A percentile compares a stretch with the other conserved stretches of the same genome.
Evolutionary conservation across 768 basidiomycete genomes (phyloP).

Genomic region (Termitomyces sp.): DNA sequence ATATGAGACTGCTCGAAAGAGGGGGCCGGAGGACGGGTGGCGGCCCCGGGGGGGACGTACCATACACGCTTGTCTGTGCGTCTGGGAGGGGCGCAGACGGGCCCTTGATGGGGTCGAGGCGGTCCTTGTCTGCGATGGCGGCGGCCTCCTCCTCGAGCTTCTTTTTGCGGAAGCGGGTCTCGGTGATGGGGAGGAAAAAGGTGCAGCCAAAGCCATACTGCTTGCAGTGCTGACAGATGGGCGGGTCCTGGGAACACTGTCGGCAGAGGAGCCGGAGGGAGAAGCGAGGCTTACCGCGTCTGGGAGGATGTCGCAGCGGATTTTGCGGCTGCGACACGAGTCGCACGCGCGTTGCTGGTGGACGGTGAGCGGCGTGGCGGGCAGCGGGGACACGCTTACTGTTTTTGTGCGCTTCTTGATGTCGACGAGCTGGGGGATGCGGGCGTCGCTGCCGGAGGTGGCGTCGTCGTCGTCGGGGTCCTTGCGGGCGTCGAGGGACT

Average conservation of each 20-base stretch:
- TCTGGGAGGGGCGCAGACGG: slow-evolving; percentile 40
- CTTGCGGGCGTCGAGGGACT: slow-evolving; percentile 27
- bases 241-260: slow-evolving; percentile 45
- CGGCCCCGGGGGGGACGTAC: slow-evolving; percentile 42
- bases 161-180: slow-evolving; percentile 98
- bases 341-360: slow-evolving; percentile 76
- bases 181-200: slow-evolving; percentile 96
- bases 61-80: slow-evolving; percentile 48
- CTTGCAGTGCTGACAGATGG: slow-evolving; percentile 91
- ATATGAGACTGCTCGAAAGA: slow-evolving; percentile 35
- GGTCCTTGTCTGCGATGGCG: slow-evolving; percentile 29
- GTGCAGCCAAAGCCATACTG: slow-evolving; percentile 93
- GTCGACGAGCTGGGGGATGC: slow-evolving; percentile 38
- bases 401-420: slow-evolving; percentile 90
- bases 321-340: slow-evolving; percentile 86
- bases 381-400: slow-evolving; percentile 27
- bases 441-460: slow-evolving; percentile 41
- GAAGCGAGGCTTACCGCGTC: slow-evolving; percentile 37
- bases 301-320: slow-evolving; percentile 85
- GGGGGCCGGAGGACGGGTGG: slow-evolving; percentile 11
- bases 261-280: too few species aligned
- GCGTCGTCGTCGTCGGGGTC: slow-evolving; percentile 54
- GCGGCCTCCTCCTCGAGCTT: slow-evolving; percentile 63
- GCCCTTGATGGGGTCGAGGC: slow-evolving; percentile 23
- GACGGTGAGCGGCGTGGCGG: not conserved